phyloP scores from a whole-genome alignment of 1,284 basidiomycete genomes.

The Cutaneotrichosporon spelunceum region DNA sequence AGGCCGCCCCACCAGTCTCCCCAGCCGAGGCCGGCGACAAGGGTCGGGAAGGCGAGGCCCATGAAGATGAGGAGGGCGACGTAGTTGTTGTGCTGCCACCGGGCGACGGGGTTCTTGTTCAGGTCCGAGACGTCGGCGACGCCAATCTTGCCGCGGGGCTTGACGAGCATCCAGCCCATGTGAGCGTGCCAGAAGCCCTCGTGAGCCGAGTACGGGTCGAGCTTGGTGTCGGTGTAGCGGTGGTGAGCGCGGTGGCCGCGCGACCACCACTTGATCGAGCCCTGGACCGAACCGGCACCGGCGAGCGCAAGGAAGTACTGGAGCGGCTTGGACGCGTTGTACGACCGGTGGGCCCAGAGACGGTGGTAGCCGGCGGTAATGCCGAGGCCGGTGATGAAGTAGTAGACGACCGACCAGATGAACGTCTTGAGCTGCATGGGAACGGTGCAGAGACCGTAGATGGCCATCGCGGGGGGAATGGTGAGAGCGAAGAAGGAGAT shows the following conservation, averaged over 20 bases:
- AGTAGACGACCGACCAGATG: slow-evolving; percentile 70
- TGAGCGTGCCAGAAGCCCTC: slow-evolving; percentile 72
- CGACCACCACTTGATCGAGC: slow-evolving; percentile 94
- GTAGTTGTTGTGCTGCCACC: slow-evolving; percentile 83
- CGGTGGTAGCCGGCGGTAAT: slow-evolving; percentile 76
- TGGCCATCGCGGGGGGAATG: slow-evolving; percentile 66
- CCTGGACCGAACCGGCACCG: slow-evolving; percentile 82
- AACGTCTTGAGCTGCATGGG: slow-evolving; percentile 65
- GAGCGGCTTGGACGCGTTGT: slow-evolving; percentile 77
- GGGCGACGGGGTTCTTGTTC: slow-evolving; percentile 68
- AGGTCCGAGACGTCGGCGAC: slow-evolving; percentile 84
- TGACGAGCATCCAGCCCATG: slow-evolving; percentile 89
- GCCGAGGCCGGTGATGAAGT: slow-evolving; percentile 78
- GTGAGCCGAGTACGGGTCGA: slow-evolving; percentile 90
- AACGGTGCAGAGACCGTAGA: slow-evolving; percentile 65
- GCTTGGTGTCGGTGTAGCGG: slow-evolving; percentile 90
- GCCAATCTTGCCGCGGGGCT: slow-evolving; percentile 81
- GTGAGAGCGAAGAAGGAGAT: slow-evolving; percentile 69
- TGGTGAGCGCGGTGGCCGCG: slow-evolving; percentile 90
- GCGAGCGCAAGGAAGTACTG: slow-evolving; percentile 73
- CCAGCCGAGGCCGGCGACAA: slow-evolving; percentile 76
- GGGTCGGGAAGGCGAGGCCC: slow-evolving; percentile 70
- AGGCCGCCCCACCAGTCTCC: slow-evolving; percentile 79
- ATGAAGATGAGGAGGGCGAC: slow-evolving; percentile 66
- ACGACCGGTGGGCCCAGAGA: slow-evolving; percentile 85